Evolutionary conservation across 768 basidiomycete species (phyloP), one percentile per base, ranked within the genome.

Genomic region (Termitomyces sp.): DNA sequence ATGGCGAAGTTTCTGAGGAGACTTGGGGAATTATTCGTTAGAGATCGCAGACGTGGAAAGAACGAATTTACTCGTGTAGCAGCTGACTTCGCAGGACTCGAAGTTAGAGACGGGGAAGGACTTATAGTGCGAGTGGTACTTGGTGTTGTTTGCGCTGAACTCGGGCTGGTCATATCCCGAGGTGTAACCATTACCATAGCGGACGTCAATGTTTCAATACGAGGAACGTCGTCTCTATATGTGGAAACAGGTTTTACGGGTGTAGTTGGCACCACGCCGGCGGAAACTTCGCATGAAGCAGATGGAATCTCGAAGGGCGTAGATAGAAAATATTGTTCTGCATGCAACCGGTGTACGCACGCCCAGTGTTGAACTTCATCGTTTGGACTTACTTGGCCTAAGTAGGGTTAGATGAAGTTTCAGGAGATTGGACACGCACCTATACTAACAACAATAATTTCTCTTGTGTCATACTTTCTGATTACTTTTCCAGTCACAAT

Each of bases 281-380:
- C 19, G 10, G 50, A 19, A 17, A 23, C 35, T 23, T 62, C 55
- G 3, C 38, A 45, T 17, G 63, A 60, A 46, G 50, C 62, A 33
- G 58, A 54, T 50, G 79, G 81, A 19, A 85, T 75, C 10, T 75
- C 64, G 59, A 89, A 90, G 0, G 81, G 78, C 26, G 72, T 73
- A 2, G 71, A 54, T 0, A 73, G 61, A 4, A 74, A 76, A 62
- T 89, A 91, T 33, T 70, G 71, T 1, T 71, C 74, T 58, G 71
- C 68, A 64, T 87, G 87, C 5, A 89, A 70, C 1, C 74, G 64
- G 4, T 73, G 70, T 10, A 88, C 86, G 5, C 58, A 63, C 48
- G 73, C 70, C 73, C 81, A 80, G 61, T 91, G 88, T 3, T 63
- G 57, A 7, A 83, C 73, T 67, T 90, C 85, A 3, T 87, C 85